These are phyloP conservation scores for Fistulina hepatica DNA, from an alignment of 1,284 basidiomycete species.

Conservation along the genomic window DNA sequence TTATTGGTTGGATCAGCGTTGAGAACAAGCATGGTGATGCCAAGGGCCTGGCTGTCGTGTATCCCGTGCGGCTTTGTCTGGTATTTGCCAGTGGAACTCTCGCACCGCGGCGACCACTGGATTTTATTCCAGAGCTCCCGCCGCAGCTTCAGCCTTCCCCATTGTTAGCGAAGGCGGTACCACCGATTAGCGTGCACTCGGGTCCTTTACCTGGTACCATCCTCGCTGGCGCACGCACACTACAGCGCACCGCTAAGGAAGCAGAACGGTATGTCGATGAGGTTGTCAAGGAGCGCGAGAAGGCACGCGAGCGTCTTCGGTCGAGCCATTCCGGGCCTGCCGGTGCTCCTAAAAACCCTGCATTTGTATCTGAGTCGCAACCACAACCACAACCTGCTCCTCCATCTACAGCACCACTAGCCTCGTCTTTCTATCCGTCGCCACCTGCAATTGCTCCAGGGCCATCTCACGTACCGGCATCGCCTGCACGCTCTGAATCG, in stretches of 20 bases:
- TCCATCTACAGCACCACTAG: conserved; percentile 13
- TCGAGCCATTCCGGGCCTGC: conserved; percentile 40
- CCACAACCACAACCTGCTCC: conserved; percentile 3
- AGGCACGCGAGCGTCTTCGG: conserved; percentile 58
- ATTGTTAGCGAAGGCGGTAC: conserved; percentile 10
- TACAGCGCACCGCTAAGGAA: conserved; percentile 10
- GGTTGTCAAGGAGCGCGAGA: conserved; percentile 58
- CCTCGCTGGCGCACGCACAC: conserved; percentile 3
- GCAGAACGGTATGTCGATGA: conserved; percentile 53
- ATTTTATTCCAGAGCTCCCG: conserved; percentile 53
- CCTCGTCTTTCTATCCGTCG: conserved; percentile 33
- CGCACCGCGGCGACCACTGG: conserved; percentile 32
- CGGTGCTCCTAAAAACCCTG: conserved; percentile 18
- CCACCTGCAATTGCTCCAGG: conserved; percentile 31
- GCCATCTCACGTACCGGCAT: no score
- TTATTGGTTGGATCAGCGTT: conserved; percentile 62
- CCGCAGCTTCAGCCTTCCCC: conserved; percentile 57
- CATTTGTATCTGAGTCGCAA: conserved; percentile 13
- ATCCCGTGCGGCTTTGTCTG: conserved; percentile 52
- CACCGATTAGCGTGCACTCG: conserved; percentile 3
- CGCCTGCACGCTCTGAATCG: no score
- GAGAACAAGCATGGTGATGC: conserved; percentile 69
- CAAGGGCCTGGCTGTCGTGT: conserved; percentile 63
- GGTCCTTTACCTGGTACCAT: conserved; percentile 9
- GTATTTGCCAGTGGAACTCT: conserved; percentile 30